Evolutionary conservation across 306 rosid species (phyloP).

Genomic region (Pyrus betulifolia): DNA sequence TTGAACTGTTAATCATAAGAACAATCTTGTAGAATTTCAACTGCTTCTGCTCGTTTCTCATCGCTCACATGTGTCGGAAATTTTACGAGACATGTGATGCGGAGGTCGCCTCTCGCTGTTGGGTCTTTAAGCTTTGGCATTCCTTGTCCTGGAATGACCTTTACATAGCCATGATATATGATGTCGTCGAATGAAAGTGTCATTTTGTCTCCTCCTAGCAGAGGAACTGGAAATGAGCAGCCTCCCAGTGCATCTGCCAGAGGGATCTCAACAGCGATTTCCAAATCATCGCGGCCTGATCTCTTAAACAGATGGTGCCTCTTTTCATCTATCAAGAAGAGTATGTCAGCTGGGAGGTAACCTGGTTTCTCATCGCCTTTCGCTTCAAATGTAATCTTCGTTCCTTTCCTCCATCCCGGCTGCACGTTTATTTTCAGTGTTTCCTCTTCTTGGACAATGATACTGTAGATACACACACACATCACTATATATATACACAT

Average conservation of each 20-base stretch:
- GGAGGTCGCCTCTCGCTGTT: conserved; percentile 61
- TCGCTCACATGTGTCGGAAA: conserved; percentile 53
- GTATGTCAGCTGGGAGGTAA: conserved; percentile 74
- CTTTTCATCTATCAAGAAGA: conserved; percentile 61
- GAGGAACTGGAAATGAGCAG: conserved; percentile 64
- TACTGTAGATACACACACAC: conserved; percentile 24
- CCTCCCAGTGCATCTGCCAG: conserved; percentile 70
- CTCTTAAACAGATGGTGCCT: conserved; percentile 54
- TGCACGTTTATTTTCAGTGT: conserved; percentile 52
- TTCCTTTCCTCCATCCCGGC: conserved; percentile 91
- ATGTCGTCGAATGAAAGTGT: conserved; percentile 46
- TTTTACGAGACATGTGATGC: conserved; percentile 48
- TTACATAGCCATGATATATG: conserved; percentile 61
- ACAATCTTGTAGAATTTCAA: conserved; percentile 48
- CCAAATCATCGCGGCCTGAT: conserved; percentile 57
- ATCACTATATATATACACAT: not conserved
- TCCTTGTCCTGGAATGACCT: conserved; percentile 70
- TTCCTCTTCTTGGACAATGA: conserved; percentile 61
- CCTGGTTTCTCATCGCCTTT: conserved; percentile 94
- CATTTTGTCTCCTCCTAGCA: conserved; percentile 68
- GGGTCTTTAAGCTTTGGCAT: conserved; percentile 54
- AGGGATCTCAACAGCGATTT: conserved; percentile 59
- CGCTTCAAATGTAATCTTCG: conserved; percentile 74
- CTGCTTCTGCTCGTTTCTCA: conserved; percentile 54
- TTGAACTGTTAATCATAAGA: conserved; percentile 13